Conservation (phyloP, 2,329 filamentous ascomycete species). For the Hypoxylon rubiginosum region DNA sequence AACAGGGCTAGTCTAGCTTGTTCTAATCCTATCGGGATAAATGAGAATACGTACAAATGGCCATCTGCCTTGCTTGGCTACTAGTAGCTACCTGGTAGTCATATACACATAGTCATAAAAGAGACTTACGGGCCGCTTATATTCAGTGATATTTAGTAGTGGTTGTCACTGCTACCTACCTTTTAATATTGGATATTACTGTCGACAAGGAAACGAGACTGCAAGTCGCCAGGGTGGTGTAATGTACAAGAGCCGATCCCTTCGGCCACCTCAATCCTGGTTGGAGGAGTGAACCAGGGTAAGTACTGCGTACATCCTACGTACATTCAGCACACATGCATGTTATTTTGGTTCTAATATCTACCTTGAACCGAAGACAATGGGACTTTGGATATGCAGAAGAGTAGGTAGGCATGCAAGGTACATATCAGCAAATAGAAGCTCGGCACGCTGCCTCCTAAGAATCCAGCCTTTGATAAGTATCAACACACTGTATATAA, state of each 20-base stretch:
- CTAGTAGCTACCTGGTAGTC: background rate
- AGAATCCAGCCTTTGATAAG: constrained; percentile 34
- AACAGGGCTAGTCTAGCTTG: constrained; percentile 18
- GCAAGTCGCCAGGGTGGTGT: constrained; percentile 4
- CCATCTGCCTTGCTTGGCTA: background rate
- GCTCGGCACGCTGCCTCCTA: constrained; percentile 16
- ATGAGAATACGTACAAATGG: background rate
- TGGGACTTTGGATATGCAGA: constrained; percentile 28
- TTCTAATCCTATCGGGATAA: background rate
- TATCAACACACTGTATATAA: constrained; percentile 27
- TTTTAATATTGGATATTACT: background rate
- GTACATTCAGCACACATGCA: constrained; percentile 36
- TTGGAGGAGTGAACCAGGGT: constrained; percentile 38
- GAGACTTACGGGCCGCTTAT: background rate
- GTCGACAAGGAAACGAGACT: constrained; percentile 5
- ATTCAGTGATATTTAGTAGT: background rate
- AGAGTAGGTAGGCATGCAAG: constrained; percentile 25
- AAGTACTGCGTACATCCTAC: constrained; percentile 31
- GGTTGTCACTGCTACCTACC: constrained; percentile 14
- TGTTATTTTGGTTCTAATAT: constrained; percentile 35
- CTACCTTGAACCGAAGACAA: constrained; percentile 31
- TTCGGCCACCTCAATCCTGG: constrained; percentile 22
- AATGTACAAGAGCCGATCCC: constrained; percentile 28
- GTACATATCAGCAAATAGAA: constrained; percentile 30
- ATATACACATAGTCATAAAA: background rate